Conservation (phyloP, 108 stramenopile genomes). For the Stephanodiscus triporus region DNA sequence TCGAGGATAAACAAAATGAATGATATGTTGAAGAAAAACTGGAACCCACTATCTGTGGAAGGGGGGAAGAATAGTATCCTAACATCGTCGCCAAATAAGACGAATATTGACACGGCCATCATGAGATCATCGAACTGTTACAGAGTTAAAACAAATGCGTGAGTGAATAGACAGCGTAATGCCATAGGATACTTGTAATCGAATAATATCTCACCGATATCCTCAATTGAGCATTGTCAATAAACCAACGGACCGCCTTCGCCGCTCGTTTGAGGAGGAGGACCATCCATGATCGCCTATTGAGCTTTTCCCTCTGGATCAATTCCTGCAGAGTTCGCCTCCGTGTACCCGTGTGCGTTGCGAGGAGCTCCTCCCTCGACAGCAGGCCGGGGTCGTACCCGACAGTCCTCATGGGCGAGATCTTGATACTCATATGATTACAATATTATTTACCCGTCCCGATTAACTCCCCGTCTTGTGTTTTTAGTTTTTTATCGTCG, state of each 20-base stretch:
- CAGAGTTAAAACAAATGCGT: too few species aligned
- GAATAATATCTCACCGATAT: conserved; percentile 45
- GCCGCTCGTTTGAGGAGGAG: conserved; percentile 14
- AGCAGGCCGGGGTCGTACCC: conserved; percentile 57
- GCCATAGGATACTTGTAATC: not conserved
- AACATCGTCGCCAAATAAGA: conserved; percentile 67
- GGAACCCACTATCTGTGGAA: conserved; percentile 54
- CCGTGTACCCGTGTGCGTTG: conserved; percentile 21
- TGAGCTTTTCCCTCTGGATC: conserved; percentile 29
- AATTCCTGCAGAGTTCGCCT: conserved; percentile 44
- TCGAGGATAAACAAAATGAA: conserved; percentile 64
- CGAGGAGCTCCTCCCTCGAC: conserved; percentile 50
- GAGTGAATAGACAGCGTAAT: not conserved
- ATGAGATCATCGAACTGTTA: conserved; percentile 62
- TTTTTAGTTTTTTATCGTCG: too few species aligned
- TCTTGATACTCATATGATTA: conserved; percentile 2
- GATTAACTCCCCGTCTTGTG: too few species aligned
- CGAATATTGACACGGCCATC: conserved; percentile 65
- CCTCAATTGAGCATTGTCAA: conserved; percentile 52
- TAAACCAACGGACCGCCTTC: conserved; percentile 49
- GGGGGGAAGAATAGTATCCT: conserved; percentile 53
- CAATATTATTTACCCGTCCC: not conserved
- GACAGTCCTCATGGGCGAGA: conserved; percentile 50
- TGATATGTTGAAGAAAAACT: conserved; percentile 49
- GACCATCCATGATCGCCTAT: not conserved